Base-by-base conservation (phyloP, 202 grass and related monocot species). In the Dendrocalamus latiflorus region DNA sequence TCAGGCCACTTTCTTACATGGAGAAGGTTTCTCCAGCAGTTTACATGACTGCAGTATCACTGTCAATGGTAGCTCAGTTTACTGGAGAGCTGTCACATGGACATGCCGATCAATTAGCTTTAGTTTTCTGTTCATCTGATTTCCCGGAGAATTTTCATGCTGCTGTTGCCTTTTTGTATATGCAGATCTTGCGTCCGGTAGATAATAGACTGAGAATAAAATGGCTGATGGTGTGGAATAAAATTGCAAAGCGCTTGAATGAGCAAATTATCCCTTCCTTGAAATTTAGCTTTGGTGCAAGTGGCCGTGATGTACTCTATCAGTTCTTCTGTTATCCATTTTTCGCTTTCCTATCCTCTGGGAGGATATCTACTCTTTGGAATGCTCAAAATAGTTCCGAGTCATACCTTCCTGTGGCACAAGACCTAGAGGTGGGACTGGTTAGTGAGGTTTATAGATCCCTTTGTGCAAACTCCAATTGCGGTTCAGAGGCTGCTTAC, bases 311-410 rank as follows among this genome's bases (percentile, higher is more conserved):
- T 66, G 22, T 75, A 15, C 54, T 88, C 33, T 63, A 69, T 86
- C 83, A 86, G 39, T 91, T 91, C 54, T 76, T 91, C 43, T 91
- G 79, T 43, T 91, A 86, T 86, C 90, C 90, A 48, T 20, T 91
- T n/a, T 72, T 89, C 6, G 38, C 58, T 45, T 8, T 90, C 24
- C 64, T 83, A 37, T 79, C 41, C 55, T 42, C 61, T 56, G 69
- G 22, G 42, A 53, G 64, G 6, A 68, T 26, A 47, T 70, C 68
- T 11, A 8, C 41, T 78, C 12, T 34, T 62, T 42, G 13, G 55
- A 68, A 54, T 75, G 71, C 54, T 80, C 60, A 79, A 75, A 90
- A 39, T 15, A 55, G 62, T 22, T 75, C 38, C 0, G 47, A 81
- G 26, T 44, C 24, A 59, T 50, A 15, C 65, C 36, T 74, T 78